Conservation (phyloP, 345 rosid genomes). For the Firmiana major region DNA sequence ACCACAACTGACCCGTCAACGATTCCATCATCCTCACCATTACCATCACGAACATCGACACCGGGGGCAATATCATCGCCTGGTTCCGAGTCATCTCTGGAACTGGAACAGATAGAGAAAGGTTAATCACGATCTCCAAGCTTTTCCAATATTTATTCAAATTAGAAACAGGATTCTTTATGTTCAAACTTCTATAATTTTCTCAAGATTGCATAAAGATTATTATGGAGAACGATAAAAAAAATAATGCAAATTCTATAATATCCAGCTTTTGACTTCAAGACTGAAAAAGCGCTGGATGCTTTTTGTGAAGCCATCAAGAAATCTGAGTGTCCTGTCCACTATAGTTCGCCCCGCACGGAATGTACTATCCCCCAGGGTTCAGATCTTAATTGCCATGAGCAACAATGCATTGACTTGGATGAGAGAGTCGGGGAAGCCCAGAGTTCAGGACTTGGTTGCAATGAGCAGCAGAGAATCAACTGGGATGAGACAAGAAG, state of each 20-base stretch:
- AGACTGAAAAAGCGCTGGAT: not conserved
- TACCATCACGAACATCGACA: not conserved
- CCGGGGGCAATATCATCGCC: not conserved
- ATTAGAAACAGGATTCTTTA: not conserved
- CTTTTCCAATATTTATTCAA: not conserved
- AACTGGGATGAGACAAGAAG: not conserved
- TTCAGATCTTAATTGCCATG: constrained; percentile 6
- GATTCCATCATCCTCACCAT: no score
- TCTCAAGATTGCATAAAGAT: not conserved
- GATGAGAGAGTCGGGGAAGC: not conserved
- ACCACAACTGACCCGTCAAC: not conserved
- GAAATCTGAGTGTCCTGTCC: constrained; percentile 18
- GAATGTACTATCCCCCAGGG: constrained; percentile 11
- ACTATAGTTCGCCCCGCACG: constrained; percentile 16
- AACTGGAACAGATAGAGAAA: not conserved
- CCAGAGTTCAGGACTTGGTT: not conserved
- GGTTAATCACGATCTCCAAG: not conserved
- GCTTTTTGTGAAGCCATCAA: not conserved
- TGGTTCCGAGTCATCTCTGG: not conserved
- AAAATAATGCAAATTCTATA: not conserved
- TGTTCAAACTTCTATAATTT: not conserved
- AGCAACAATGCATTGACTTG: not conserved
- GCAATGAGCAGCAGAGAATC: not conserved
- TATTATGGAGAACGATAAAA: not conserved
- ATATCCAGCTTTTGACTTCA: not conserved